Evolutionary conservation across 441 rosid genomes (phyloP), one percentile per base, ranked within the genome.

Genomic region (Gossypium laxum): DNA sequence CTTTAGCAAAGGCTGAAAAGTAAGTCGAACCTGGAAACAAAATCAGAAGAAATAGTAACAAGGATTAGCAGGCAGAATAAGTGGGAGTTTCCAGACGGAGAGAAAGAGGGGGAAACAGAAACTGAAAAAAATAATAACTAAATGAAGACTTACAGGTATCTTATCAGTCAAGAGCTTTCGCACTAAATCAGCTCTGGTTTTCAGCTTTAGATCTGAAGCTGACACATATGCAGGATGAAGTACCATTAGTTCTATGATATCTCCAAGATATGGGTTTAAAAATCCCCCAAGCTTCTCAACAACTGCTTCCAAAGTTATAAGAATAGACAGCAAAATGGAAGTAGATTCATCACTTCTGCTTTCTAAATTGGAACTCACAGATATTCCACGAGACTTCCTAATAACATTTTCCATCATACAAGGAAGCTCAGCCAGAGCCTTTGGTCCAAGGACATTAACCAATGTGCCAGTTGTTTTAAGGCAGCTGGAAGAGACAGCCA

Each of bases 251-350:
- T 83, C 75, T 22, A 84, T 72, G 70, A 92, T 82, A 76, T 91
- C 92, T 61, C 84, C 87, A 70, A 95, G 96, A 78, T 91, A 87
- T 15, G 99, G 99, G 79, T 81, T 92, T 62, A 95, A 77, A 78
- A 95, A 95, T 65, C 97, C 91, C 71, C 97, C 99, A 75, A 95
- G 92, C 81, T 92, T 89, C 78, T 88, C 96, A 63, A 91, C 81
- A 72, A 88, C 95, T 41, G 97, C 97, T 78, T 92, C 96, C 79
- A 95, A 80, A 19, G 86, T 69, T 38, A 84, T 76, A 60, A 95
- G 91, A 84, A 89, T 73, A 72, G 98, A 87, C 22, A 84, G 76
- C 87, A 85, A 62, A 28, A 85, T 70, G 74, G 91, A 82, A 72
- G 77, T 72, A 14, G 72, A 69, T 38, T 77, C 84, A 72, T 72